Conservation (phyloP, 1,284 basidiomycete genomes). For the Marasmius tenuissimus region DNA sequence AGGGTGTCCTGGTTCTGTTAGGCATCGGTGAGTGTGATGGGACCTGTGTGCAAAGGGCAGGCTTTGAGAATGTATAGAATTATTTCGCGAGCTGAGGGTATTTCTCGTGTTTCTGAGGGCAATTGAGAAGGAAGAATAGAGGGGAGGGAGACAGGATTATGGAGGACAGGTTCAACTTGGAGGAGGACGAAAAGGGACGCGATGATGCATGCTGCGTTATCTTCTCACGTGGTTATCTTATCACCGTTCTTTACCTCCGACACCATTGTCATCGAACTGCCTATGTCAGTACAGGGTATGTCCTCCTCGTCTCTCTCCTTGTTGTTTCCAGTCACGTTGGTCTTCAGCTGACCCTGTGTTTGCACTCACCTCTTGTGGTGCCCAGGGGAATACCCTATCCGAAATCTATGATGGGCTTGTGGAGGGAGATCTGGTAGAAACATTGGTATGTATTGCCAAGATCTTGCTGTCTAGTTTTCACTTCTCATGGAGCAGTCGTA, state of each 20-base stretch:
- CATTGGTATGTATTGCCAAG: not conserved
- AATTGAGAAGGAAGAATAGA: not conserved
- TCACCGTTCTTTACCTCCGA: not conserved
- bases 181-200: not conserved
- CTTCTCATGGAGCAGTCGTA: slow-evolving; percentile 21
- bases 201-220: not conserved
- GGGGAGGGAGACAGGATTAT: not conserved
- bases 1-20: not conserved
- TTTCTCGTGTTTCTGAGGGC: not conserved
- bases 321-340: no score
- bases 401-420: not conserved
- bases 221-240: not conserved
- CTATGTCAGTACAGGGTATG: no score
- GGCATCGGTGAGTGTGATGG: not conserved
- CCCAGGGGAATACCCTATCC: not conserved
- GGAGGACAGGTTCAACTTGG: not conserved
- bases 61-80: not conserved
- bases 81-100: not conserved
- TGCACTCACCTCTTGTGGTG: not conserved
- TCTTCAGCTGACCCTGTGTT: no score
- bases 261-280: no score
- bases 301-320: no score
- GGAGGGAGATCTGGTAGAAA: not conserved
- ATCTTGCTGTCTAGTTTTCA: not conserved
- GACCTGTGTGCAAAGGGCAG: not conserved